Evolutionary conservation across 2,329 filamentous ascomycete species (phyloP).

Genomic region (Paecilomyces fulvus): DNA sequence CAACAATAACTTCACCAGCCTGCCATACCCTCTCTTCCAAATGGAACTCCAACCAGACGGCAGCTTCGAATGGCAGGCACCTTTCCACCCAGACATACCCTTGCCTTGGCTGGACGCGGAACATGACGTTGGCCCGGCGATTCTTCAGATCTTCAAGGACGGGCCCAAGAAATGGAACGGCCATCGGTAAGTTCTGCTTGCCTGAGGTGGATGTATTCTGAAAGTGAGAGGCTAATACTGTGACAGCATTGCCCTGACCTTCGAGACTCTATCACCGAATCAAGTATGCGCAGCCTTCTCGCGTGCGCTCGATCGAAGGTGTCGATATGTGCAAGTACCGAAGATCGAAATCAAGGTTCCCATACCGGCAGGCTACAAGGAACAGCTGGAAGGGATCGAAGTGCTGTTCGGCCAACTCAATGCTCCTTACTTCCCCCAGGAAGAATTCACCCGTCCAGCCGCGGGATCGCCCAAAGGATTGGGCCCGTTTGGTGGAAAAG

Average conservation of each 20-base stretch:
- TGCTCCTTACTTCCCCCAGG: conserved; percentile 56
- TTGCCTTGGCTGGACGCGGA: conserved; percentile 95
- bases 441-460: conserved; percentile 42
- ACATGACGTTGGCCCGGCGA: conserved; percentile 86
- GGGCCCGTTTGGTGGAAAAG: conserved; percentile 29
- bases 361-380: conserved; percentile 78
- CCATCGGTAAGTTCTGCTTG: conserved; percentile 46
- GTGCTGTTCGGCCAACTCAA: conserved; percentile 50
- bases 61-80: conserved; percentile 85
- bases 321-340: conserved; percentile 67
- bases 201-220: background rate
- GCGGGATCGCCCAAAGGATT: conserved; percentile 30
- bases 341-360: conserved; percentile 73
- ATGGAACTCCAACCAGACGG: conserved; percentile 82
- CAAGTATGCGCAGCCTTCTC: conserved; percentile 78
- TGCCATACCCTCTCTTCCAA: conserved; percentile 88
- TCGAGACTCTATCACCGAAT: conserved; percentile 74
- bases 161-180: conserved; percentile 76
- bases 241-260: conserved; percentile 72
- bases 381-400: conserved; percentile 66
- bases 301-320: conserved; percentile 66
- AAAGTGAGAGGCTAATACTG: conserved; percentile 1
- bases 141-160: conserved; percentile 93
- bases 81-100: conserved; percentile 81
- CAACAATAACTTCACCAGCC: conserved; percentile 96